Percentiles rank a stretch among this genome's conserved stretches.
Conservation (phyloP, 805 yeast species). For the Saturnispora serradocipensis region DNA sequence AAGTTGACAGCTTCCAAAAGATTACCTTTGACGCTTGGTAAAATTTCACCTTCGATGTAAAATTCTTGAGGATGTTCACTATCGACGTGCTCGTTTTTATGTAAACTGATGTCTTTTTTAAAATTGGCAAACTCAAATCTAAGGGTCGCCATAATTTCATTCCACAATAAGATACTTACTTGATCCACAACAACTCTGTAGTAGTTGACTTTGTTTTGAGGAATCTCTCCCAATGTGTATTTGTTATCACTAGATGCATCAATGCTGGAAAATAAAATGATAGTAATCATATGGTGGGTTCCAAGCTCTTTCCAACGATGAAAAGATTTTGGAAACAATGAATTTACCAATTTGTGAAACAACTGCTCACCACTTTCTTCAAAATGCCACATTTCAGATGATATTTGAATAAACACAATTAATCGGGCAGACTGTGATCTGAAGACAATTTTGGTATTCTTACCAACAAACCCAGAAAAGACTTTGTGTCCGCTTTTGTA, state of each 20-base stretch:
- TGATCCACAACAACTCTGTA: slow-evolving; percentile 94
- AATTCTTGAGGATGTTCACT: slow-evolving; percentile 28
- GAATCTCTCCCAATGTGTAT: slow-evolving; percentile 62
- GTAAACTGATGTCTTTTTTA: slow-evolving; percentile 59
- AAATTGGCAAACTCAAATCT: slow-evolving; percentile 79
- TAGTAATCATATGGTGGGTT: slow-evolving; percentile 85
- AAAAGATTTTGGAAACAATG: slow-evolving; percentile 84
- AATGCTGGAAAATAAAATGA: slow-evolving; percentile 78
- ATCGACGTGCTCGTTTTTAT: slow-evolving; percentile 28
- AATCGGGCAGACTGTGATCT: slow-evolving; percentile 87
- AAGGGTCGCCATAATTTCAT: slow-evolving; percentile 78
- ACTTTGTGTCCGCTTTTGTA: slow-evolving; percentile 58
- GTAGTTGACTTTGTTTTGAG: slow-evolving; percentile 63
- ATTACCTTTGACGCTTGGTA: slow-evolving; percentile 88
- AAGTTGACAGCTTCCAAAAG: slow-evolving; percentile 78
- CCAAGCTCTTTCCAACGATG: slow-evolving; percentile 79
- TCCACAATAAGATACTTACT: slow-evolving; percentile 83
- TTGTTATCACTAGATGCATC: slow-evolving; percentile 38
- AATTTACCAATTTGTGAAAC: slow-evolving; percentile 86
- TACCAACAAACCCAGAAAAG: slow-evolving; percentile 69
- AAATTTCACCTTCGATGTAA: slow-evolving; percentile 48
- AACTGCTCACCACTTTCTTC: slow-evolving; percentile 93
- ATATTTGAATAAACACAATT: slow-evolving; percentile 75
- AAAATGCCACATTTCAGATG: slow-evolving; percentile 96
- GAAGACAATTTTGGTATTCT: slow-evolving; percentile 69